Evolutionary conservation across 306 rosid species (phyloP).

Genomic region (Lathyrus sativus): DNA sequence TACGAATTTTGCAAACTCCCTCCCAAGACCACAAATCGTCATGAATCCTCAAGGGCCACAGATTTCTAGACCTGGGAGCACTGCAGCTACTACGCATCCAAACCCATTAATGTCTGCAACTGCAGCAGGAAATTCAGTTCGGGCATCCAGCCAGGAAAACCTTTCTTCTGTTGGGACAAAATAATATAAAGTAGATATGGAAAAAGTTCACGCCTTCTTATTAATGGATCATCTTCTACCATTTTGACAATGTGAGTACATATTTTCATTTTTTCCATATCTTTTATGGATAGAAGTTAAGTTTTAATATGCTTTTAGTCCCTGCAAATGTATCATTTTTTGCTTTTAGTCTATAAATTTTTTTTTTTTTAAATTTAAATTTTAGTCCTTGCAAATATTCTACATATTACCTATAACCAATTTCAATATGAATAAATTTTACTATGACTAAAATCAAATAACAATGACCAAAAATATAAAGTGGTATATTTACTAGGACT

Average conservation of each 20-base stretch:
- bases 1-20: constrained; percentile 57
- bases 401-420: no score
- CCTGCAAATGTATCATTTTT: no score
- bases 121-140: constrained; percentile 54
- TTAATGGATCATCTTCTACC: constrained; percentile 26
- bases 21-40: constrained; percentile 61
- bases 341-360: no score
- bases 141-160: constrained; percentile 63
- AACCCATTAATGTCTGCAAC: constrained; percentile 55
- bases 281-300: constrained; percentile 4
- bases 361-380: no score
- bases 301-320: no score
- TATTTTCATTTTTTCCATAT: constrained; percentile 21
- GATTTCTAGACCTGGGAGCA: constrained; percentile 56
- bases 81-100: constrained; percentile 42
- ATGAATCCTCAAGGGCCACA: constrained; percentile 68
- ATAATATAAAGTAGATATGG: constrained; percentile 37
- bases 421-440: no score
- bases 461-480: no score
- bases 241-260: constrained; percentile 44
- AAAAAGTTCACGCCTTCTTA: constrained; percentile 37
- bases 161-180: constrained; percentile 61
- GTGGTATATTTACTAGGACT: no score
- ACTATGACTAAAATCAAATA: no score
- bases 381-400: no score